Conservation (phyloP, 306 rosid genomes). For the Prunus dulcis region DNA sequence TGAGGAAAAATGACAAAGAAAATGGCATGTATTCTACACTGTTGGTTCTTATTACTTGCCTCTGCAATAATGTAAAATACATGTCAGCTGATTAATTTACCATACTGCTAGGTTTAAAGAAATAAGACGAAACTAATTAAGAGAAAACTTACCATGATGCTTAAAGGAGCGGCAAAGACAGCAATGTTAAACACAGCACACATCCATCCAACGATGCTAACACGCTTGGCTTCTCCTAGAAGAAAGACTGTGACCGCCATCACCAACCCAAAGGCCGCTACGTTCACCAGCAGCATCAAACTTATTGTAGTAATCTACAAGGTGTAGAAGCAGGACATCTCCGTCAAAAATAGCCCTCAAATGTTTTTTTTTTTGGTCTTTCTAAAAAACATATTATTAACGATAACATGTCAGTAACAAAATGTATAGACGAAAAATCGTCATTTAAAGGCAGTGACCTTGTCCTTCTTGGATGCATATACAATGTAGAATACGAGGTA, state of each 20-base stretch:
- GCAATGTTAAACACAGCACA: slow-evolving; percentile 61
- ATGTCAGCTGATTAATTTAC: background rate
- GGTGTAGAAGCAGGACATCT: background rate
- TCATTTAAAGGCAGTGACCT: slow-evolving; percentile 28
- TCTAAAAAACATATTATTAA: background rate
- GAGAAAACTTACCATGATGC: slow-evolving; percentile 48
- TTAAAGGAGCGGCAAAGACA: slow-evolving; percentile 70
- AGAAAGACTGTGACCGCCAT: slow-evolving; percentile 25
- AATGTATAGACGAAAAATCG: too few relatives aligned
- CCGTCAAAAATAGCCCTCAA: background rate
- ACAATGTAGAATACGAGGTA: slow-evolving; percentile 41
- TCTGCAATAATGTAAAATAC: slow-evolving; percentile 37
- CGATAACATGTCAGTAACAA: too few relatives aligned
- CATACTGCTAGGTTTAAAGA: background rate
- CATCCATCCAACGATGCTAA: slow-evolving; percentile 48
- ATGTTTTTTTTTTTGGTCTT: background rate
- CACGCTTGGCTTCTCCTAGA: slow-evolving; percentile 28
- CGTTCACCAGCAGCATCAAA: slow-evolving; percentile 29
- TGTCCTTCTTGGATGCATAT: slow-evolving; percentile 47
- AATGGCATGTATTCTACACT: slow-evolving; percentile 77
- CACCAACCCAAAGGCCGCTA: slow-evolving; percentile 39
- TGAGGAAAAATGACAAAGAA: slow-evolving; percentile 53
- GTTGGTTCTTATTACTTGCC: slow-evolving; percentile 52
- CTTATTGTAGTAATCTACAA: slow-evolving; percentile 44
- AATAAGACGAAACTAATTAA: background rate